These are phyloP conservation scores for Metahyphopichia silvanorum DNA, from an alignment of 805 yeast species.

Conservation along the genomic window DNA sequence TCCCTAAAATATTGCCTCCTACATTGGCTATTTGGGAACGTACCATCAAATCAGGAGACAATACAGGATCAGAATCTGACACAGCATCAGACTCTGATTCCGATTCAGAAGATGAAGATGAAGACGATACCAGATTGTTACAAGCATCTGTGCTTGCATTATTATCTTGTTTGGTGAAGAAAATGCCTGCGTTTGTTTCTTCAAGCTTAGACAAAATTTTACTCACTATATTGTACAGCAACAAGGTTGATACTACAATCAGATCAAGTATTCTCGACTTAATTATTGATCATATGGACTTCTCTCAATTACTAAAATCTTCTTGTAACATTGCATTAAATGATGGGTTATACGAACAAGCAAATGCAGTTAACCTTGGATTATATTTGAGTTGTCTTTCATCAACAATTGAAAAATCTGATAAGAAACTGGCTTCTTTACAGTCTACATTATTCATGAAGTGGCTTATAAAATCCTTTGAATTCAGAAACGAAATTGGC, in stretches of 20 bases:
- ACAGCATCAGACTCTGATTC: constrained; percentile 19
- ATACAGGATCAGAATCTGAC: constrained; percentile 8
- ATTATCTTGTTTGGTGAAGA: constrained; percentile 70
- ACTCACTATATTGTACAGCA: constrained; percentile 53
- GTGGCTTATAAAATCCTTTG: constrained; percentile 68
- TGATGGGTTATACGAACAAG: constrained; percentile 29
- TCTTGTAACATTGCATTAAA: constrained; percentile 61
- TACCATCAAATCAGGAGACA: constrained; percentile 11
- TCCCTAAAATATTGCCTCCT: constrained; percentile 82
- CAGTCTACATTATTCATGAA: constrained; percentile 66
- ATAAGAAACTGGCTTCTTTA: constrained; percentile 71
- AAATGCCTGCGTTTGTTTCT: constrained; percentile 81
- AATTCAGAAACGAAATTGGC: constrained; percentile 47
- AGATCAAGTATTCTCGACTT: constrained; percentile 62
- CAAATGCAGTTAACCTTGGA: constrained; percentile 48
- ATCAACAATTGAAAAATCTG: constrained; percentile 59
- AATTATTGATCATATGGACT: constrained; percentile 65
- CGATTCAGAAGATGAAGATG: constrained; percentile 22
- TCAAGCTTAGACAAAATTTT: constrained; percentile 66
- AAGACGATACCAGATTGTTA: constrained; percentile 34
- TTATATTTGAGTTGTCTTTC: constrained; percentile 68
- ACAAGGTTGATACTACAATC: constrained; percentile 54
- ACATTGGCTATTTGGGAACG: constrained; percentile 57
- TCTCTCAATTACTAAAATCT: constrained; percentile 57
- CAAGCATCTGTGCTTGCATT: constrained; percentile 72